These are phyloP conservation scores for Penicillium occitanis DNA, from an alignment of 2,329 filamentous ascomycete species.

Conservation along the genomic window DNA sequence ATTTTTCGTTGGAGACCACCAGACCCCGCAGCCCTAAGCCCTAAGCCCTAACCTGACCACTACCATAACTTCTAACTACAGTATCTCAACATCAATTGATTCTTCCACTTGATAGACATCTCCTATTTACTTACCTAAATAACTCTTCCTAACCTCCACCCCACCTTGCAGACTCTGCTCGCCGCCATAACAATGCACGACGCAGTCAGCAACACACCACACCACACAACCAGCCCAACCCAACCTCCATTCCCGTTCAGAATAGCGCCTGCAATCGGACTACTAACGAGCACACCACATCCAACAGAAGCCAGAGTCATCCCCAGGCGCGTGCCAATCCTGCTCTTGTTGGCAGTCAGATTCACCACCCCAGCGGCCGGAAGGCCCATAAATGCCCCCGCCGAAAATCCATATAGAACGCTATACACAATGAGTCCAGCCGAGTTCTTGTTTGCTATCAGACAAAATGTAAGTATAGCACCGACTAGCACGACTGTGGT, in stretches of 20 bases:
- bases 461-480: conserved; percentile 14
- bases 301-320: conserved; percentile 5
- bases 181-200: conserved; percentile 1
- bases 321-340: conserved; percentile 9
- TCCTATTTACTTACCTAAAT: background rate
- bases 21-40: background rate
- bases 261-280: conserved; percentile 11
- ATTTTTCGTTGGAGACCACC: background rate
- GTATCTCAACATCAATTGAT: background rate
- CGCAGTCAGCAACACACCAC: conserved; percentile 6
- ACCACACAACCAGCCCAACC: background rate
- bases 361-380: conserved; percentile 6
- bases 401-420: conserved; percentile 12
- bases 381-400: conserved; percentile 9
- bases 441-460: conserved; percentile 4
- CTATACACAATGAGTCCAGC: conserved; percentile 6
- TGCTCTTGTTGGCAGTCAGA: background rate
- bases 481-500: background rate
- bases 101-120: too few relatives aligned
- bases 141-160: background rate
- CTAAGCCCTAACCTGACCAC: background rate
- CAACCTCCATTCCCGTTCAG: conserved; percentile 5
- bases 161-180: conserved; percentile 7
- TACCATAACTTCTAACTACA: background rate
- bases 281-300: conserved; percentile 12